phyloP scores from a whole-genome alignment of 805 yeast species.

The Teunomyces lycoperdinae region DNA sequence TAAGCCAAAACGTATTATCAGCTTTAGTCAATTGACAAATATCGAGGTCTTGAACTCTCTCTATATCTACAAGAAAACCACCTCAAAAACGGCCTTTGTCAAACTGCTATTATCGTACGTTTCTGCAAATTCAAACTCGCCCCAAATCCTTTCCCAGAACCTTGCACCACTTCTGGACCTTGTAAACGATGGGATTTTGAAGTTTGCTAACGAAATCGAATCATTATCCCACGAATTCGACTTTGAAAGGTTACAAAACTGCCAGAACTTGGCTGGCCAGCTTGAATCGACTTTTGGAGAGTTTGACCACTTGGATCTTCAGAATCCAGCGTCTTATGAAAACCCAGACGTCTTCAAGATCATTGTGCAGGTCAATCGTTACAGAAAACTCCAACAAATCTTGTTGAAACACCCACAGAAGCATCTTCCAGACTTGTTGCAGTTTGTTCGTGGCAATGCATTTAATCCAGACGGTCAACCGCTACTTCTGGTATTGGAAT shows the following conservation, averaged over 20 bases:
- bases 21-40: constrained; percentile 22
- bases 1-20: constrained; percentile 15
- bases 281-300: constrained; percentile 17
- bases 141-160: constrained; percentile 16
- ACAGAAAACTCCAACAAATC: constrained; percentile 18
- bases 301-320: constrained; percentile 12
- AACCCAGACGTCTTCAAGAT: constrained; percentile 15
- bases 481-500: not conserved
- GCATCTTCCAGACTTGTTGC: constrained; percentile 5
- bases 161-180: constrained; percentile 15
- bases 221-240: constrained; percentile 21
- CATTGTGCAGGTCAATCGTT: constrained; percentile 23
- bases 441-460: constrained; percentile 5
- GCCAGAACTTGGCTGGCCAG: constrained; percentile 15
- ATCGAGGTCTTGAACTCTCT: constrained; percentile 24
- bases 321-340: constrained; percentile 3
- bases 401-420: constrained; percentile 13
- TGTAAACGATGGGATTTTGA: constrained; percentile 16
- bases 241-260: constrained; percentile 12
- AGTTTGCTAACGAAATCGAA: constrained; percentile 18
- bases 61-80: constrained; percentile 22
- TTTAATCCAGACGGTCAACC: not conserved
- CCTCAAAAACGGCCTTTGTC: constrained; percentile 21
- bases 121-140: constrained; percentile 15
- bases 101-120: constrained; percentile 15